Evolutionary conservation across 2,329 filamentous ascomycete genomes (phyloP).

Genomic region (Cadophora luteo-olivacea): DNA sequence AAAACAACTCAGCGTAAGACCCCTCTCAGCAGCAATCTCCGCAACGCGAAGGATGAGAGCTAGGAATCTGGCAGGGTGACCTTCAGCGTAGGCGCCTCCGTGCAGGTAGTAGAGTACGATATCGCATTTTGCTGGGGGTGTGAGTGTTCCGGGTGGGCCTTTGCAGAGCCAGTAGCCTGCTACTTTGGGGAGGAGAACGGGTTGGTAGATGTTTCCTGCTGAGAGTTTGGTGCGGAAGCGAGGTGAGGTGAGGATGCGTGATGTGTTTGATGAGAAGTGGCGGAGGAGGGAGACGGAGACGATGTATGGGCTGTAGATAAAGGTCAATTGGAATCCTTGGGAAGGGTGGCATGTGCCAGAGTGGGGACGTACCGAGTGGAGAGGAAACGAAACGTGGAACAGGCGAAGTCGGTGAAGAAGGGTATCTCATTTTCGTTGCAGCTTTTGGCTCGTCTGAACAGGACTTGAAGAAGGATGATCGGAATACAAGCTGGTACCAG

Average conservation of each 20-base stretch:
- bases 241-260: neutral
- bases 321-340: too few species aligned
- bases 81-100: neutral
- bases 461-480: neutral
- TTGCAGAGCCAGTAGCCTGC: constrained; percentile 17
- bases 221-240: neutral
- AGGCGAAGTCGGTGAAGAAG: neutral
- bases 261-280: neutral
- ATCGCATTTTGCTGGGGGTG: constrained; percentile 1
- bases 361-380: neutral
- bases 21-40: constrained; percentile 6
- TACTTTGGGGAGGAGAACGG: constrained; percentile 2
- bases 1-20: neutral
- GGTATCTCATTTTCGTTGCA: neutral
- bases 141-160: neutral
- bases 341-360: too few species aligned
- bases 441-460: neutral
- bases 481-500: neutral
- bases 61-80: neutral
- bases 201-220: constrained; percentile 5
- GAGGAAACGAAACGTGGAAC: neutral
- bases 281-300: neutral
- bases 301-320: neutral
- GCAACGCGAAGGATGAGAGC: neutral
- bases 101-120: constrained; percentile 15